These are phyloP conservation scores for Moringa oleifera DNA, from an alignment of 345 rosid genomes.

Conservation along the genomic window DNA sequence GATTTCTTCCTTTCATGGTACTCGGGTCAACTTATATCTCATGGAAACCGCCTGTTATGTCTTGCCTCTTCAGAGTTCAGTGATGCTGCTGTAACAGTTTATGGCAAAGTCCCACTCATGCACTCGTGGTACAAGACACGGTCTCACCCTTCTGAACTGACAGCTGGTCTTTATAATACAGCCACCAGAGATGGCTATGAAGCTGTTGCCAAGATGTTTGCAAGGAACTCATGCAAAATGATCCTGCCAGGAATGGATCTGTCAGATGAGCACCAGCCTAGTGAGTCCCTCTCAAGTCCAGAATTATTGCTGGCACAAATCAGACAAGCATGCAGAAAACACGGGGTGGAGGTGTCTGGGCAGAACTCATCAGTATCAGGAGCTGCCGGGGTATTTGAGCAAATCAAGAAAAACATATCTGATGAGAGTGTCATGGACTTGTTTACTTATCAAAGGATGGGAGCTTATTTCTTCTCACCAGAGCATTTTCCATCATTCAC, in stretches of 20 bases:
- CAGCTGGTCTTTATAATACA: conserved; percentile 75
- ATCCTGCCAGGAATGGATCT: conserved; percentile 86
- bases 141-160: conserved; percentile 68
- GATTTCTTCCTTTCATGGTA: conserved; percentile 92
- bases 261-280: conserved; percentile 49
- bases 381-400: conserved; percentile 51
- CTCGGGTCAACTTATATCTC: conserved; percentile 56
- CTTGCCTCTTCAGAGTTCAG: conserved; percentile 51
- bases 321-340: conserved; percentile 50
- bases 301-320: conserved; percentile 57
- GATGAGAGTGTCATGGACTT: conserved; percentile 35
- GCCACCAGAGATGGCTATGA: conserved; percentile 58
- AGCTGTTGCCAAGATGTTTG: conserved; percentile 52
- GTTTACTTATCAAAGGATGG: conserved; percentile 93
- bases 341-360: conserved; percentile 63
- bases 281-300: conserved; percentile 51
- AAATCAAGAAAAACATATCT: conserved; percentile 49
- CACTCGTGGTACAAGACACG: conserved; percentile 68
- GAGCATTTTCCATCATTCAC: conserved; percentile 82
- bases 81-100: conserved; percentile 29
- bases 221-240: conserved; percentile 74
- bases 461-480: conserved; percentile 92
- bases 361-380: conserved; percentile 47
- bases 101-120: conserved; percentile 67
- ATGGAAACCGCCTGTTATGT: conserved; percentile 64